Evolutionary conservation across 208 protist species (phyloP).

Genomic region (Vickermania ingenoplastis): DNA sequence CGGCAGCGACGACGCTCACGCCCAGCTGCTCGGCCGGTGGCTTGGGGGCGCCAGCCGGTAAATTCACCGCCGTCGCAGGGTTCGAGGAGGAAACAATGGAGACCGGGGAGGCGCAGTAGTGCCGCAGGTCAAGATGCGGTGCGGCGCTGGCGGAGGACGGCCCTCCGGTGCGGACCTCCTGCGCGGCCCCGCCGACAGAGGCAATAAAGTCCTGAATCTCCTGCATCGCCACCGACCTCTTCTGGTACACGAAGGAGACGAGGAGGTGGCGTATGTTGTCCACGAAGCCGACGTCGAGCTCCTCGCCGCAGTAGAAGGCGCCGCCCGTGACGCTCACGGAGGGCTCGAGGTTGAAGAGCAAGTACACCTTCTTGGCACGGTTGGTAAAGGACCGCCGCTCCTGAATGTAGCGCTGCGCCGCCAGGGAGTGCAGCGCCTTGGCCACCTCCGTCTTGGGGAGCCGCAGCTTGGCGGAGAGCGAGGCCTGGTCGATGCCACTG

Average conservation of each 20-base stretch:
- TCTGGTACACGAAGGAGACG: slow-evolving; percentile 37
- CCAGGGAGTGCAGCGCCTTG: slow-evolving; percentile 50
- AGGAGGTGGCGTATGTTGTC: slow-evolving; percentile 62
- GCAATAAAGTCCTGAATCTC: slow-evolving; percentile 28
- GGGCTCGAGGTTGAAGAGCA: slow-evolving; percentile 71
- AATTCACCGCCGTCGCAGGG: too few species aligned
- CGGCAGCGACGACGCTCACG: not conserved
- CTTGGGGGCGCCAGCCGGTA: not conserved
- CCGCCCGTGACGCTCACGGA: slow-evolving; percentile 70
- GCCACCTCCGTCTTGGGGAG: slow-evolving; percentile 58
- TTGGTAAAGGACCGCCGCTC: slow-evolving; percentile 76
- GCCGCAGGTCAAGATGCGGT: not conserved
- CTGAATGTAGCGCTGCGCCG: slow-evolving; percentile 51
- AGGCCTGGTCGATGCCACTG: slow-evolving; percentile 63
- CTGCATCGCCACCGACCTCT: slow-evolving; percentile 15
- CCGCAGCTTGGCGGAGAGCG: slow-evolving; percentile 36
- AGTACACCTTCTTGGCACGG: slow-evolving; percentile 70
- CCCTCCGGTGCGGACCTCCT: not conserved
- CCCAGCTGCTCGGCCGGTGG: not conserved
- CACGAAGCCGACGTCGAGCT: slow-evolving; percentile 69
- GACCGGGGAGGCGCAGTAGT: not conserved
- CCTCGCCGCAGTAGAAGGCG: slow-evolving; percentile 75
- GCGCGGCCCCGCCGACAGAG: not conserved
- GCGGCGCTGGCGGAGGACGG: not conserved
- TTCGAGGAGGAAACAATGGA: not conserved